Evolutionary conservation across 1,284 basidiomycete species (phyloP), one percentile per base, ranked within the genome.

Genomic region (Lentinus polychrous): DNA sequence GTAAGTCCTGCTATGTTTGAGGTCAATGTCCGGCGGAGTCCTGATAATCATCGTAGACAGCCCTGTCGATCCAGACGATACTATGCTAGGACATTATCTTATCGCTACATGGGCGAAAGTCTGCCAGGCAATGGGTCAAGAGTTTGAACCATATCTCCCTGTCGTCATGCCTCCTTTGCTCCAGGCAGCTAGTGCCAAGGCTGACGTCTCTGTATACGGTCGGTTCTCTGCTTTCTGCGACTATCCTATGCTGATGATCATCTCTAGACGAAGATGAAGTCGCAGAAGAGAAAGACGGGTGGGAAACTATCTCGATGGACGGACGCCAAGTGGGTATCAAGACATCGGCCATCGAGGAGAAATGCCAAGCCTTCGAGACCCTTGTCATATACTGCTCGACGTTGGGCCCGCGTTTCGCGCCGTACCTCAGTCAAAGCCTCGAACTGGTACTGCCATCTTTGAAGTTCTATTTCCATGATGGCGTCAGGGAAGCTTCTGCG

Each of bases 281-380:
- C 8, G 59, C 61, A 1, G 72, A 73, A 38, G 80, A 83, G 18
- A 71, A 76, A 10, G 83, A 88, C 34, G 86, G 86, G 11, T 90
- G 84, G 81, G 86, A 89, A 58, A 85, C 79, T 2, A 74, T 91
- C 53, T 71, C 74, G 8, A 77, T 90, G 70, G 85, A 88, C 46
- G 87, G 86, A 0, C 81, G 81, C 46, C 77, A 79, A 12, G 73
- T 89, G n/a, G 83, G 82, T 1, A 85, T 91, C 52, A 76, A 81
- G 49, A 91, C 88, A 1, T 82, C 86, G 0, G 81, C 81, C 2
- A 81, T 92, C 54, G 88, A 91, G 57, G 91, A 93, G 57, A 92
- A 93, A 63, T 87, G 88, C 49, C 83, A 89, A 57, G 89, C 90
- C 2, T 91, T 91, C 56, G 86, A 90, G 56, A 90, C 86, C 32